phyloP scores from a whole-genome alignment of 345 rosid species.

The Eucalyptus curtisii region DNA sequence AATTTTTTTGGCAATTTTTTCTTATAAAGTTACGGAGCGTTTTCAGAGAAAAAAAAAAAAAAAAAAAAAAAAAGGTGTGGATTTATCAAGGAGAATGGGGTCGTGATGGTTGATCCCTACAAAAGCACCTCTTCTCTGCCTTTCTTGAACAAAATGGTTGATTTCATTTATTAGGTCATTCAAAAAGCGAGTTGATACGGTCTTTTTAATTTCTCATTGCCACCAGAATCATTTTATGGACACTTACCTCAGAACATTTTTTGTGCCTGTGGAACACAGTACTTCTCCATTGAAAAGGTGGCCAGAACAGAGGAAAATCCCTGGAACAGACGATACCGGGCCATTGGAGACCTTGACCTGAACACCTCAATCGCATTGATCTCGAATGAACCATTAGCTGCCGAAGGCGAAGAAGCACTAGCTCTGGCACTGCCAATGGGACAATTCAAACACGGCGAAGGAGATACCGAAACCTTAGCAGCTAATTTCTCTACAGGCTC shows the following conservation, averaged over 20 bases:
- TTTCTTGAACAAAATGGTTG: not conserved
- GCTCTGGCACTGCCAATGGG: constrained; percentile 32
- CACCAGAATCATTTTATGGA: not conserved
- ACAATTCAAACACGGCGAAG: constrained; percentile 29
- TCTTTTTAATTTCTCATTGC: not conserved
- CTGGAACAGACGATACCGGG: not conserved
- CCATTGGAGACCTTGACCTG: not conserved
- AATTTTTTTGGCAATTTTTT: no score
- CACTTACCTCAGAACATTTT: not conserved
- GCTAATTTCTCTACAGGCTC: not conserved
- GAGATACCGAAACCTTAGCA: not conserved
- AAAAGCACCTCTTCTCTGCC: not conserved
- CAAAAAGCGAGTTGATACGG: not conserved
- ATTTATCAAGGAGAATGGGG: not conserved
- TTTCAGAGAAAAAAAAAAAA: not conserved
- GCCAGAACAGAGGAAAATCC: not conserved
- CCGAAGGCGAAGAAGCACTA: constrained; percentile 26
- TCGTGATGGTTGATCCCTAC: not conserved
- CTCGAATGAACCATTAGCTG: not conserved
- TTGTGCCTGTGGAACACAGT: constrained; percentile 6
- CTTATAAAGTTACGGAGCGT: no score
- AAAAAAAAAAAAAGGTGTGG: not conserved
- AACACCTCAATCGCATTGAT: not conserved
- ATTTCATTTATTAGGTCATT: not conserved
- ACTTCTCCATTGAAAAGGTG: constrained; percentile 31